Conservation (phyloP, 768 basidiomycete genomes). For the Calvatia gigantea region DNA sequence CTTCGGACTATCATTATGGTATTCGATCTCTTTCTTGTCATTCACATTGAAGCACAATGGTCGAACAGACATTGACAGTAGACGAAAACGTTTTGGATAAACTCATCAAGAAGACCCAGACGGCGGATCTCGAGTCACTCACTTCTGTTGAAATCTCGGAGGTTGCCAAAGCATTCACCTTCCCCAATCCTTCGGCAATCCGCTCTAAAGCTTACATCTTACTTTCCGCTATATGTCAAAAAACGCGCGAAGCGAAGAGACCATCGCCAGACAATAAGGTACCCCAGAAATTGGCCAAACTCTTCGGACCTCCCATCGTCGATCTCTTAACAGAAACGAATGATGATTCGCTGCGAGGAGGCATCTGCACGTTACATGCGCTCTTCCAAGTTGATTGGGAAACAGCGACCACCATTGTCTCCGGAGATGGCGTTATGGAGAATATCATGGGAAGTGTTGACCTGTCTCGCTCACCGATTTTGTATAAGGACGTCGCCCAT, state of each 20-base stretch:
- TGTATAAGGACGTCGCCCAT: conserved; percentile 64
- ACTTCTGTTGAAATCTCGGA: conserved; percentile 52
- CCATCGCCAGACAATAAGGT: conserved; percentile 37
- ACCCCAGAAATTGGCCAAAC: conserved; percentile 44
- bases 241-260: conserved; percentile 37
- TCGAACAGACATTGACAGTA: background rate
- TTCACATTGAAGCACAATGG: background rate
- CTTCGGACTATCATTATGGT: background rate
- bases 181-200: conserved; percentile 27
- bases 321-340: conserved; percentile 52
- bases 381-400: conserved; percentile 81
- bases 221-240: conserved; percentile 67
- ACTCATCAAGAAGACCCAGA: conserved; percentile 7
- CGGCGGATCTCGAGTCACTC: conserved; percentile 28
- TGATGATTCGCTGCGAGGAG: conserved; percentile 48
- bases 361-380: conserved; percentile 68
- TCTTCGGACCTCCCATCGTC: conserved; percentile 49
- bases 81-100: conserved; percentile 5
- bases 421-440: conserved; percentile 58
- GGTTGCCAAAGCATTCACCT: conserved; percentile 48
- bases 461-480: conserved; percentile 42
- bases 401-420: conserved; percentile 62
- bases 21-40: background rate
- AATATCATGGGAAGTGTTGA: conserved; percentile 70
- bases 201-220: conserved; percentile 71